Conservation (phyloP, 495 filamentous ascomycete genomes). For the Hypoxylon trugodes region DNA sequence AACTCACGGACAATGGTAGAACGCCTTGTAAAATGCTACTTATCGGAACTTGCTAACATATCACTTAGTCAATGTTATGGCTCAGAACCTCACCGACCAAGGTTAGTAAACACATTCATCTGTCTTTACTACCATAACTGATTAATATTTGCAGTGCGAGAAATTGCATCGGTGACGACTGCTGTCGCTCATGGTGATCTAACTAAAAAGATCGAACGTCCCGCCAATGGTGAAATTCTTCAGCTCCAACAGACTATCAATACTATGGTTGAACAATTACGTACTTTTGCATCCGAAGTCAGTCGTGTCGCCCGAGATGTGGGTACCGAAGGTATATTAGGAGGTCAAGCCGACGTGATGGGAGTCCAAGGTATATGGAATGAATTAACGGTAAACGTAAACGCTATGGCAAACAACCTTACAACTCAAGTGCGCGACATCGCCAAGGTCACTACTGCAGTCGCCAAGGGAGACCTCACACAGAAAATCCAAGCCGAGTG, state of each 20-base stretch:
- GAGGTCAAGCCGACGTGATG: conserved; percentile 95
- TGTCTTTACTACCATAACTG: conserved; percentile 18
- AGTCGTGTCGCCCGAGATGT: conserved; percentile 96
- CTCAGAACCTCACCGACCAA: conserved; percentile 72
- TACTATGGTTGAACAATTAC: conserved; percentile 97
- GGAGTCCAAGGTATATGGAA: conserved; percentile 89
- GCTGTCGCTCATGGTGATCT: conserved; percentile 97
- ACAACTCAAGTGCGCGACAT: conserved; percentile 99
- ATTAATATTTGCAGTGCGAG: conserved; percentile 69
- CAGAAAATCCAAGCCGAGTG: conserved; percentile 97
- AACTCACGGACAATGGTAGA: conserved; percentile 92
- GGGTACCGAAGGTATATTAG: conserved; percentile 95
- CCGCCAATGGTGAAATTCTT: conserved; percentile 93
- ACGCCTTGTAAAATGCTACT: conserved; percentile 6
- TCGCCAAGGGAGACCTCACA: conserved; percentile 94
- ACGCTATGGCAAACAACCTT: conserved; percentile 97
- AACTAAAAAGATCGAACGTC: conserved; percentile 93
- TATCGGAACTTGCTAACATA: conserved; percentile 27
- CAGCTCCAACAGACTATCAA: conserved; percentile 98
- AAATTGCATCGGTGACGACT: conserved; percentile 95
- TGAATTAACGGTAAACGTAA: conserved; percentile 96
- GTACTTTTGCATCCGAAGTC: conserved; percentile 97
- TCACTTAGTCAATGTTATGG: conserved; percentile 93
- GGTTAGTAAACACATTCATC: conserved; percentile 40
- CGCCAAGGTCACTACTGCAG: conserved; percentile 97